These are phyloP conservation scores for Thraustochytrium striatum DNA, from an alignment of 352 stramenopile species.

Conservation along the genomic window DNA sequence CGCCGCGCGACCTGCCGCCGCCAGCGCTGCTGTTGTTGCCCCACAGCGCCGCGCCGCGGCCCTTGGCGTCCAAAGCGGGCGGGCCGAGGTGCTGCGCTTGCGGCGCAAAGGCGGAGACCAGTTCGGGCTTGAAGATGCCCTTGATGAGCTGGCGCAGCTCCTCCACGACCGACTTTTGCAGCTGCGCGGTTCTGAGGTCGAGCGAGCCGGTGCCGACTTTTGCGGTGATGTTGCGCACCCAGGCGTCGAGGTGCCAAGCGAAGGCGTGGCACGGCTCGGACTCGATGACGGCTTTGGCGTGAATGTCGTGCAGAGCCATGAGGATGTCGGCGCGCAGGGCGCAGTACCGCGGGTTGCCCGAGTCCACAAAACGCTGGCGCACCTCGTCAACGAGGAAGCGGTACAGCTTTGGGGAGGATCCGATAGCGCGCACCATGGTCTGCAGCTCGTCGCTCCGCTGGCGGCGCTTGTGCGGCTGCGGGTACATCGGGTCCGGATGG, in stretches of 20 bases:
- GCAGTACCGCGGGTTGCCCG: slow-evolving; percentile 14
- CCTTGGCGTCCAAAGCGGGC: neutral
- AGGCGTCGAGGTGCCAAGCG: slow-evolving; percentile 36
- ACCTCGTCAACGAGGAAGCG: slow-evolving; percentile 5
- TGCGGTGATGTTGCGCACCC: slow-evolving; percentile 9
- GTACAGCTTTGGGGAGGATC: slow-evolving; percentile 33
- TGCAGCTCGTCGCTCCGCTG: slow-evolving; percentile 25
- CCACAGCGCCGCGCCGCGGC: too few species aligned
- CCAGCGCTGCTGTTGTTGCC: neutral
- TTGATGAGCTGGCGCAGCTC: slow-evolving; percentile 29
- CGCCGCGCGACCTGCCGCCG: neutral
- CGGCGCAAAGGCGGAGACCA: slow-evolving; percentile 27
- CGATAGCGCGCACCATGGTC: neutral
- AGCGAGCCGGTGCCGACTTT: neutral
- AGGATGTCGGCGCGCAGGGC: slow-evolving; percentile 30
- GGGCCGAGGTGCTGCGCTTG: neutral
- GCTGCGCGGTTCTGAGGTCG: slow-evolving; percentile 20
- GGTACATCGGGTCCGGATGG: slow-evolving; percentile 12
- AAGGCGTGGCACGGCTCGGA: slow-evolving; percentile 40
- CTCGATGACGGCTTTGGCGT: neutral
- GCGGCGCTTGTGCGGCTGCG: slow-evolving; percentile 25
- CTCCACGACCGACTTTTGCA: neutral
- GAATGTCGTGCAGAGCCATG: slow-evolving; percentile 42
- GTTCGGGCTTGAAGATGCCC: neutral
- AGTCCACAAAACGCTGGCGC: slow-evolving; percentile 20